Evolutionary conservation across 2,329 filamentous ascomycete genomes (phyloP), one percentile per base, ranked within the genome.

Genomic region (Blastomyces parvus): DNA sequence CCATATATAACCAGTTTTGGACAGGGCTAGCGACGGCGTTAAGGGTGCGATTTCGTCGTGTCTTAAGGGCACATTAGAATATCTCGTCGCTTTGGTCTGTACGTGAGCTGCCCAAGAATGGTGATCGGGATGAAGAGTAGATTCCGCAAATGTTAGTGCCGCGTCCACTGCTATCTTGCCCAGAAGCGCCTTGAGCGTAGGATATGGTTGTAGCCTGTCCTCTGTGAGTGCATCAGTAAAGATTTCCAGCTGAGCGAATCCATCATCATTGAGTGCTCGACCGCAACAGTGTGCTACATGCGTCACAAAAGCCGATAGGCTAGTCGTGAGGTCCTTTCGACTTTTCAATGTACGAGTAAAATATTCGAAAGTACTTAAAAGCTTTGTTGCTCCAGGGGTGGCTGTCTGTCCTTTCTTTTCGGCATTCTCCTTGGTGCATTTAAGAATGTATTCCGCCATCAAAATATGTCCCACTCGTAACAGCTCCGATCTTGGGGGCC

Each of bases 1-100:
- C 82, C 82, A 84, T 40, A 79, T 72, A 71, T 76, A 83, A 70
- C 66, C 70, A 46, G 65, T 70, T 63, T 44, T 62, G 42, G 30
- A 59, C 44, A 40, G 50, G 59, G n/a, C 59, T 11, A 64, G 55
- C 30, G 66, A 68, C 7, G 61, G 59, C n/a, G 66, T 68, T 59
- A 67, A 61, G 61, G 56, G 66, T 33, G 60, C 64, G 62, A 19
- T 53, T 52, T 25, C 65, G 42, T 58, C 63, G 61, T 50, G 14
- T 14, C 22, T 17, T n/a, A 25, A 19, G 38, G 61, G 55, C 1
- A 60, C 48, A 52, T 61, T 61, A 59, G 71, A 70, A 40, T 64
- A 67, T 27, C 66, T 60, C 55, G 70, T 68, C 13, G 69, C 71
- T 33, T 67, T 69, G 60, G 76, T 70, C 64, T 77, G 75, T 30